phyloP scores from a whole-genome alignment of 2,329 filamentous ascomycete species.

The Scleromitrula shiraiana region DNA sequence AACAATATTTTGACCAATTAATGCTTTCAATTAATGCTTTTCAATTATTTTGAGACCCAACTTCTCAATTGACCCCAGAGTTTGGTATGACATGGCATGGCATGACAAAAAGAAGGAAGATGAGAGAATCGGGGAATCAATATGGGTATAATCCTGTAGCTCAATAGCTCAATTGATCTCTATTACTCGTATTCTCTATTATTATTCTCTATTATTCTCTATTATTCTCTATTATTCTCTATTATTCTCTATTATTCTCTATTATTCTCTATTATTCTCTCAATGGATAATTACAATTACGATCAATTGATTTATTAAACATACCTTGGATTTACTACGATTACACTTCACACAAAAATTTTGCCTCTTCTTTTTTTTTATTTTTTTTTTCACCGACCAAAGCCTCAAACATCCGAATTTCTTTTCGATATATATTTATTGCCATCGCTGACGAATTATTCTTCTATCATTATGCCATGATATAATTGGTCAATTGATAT shows the following conservation, averaged over 20 bases:
- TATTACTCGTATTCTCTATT: too few relatives aligned
- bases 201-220: too few relatives aligned
- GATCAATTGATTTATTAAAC: conserved; percentile 2
- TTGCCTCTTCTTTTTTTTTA: too few relatives aligned
- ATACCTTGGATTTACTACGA: conserved; percentile 1
- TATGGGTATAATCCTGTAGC: too few relatives aligned
- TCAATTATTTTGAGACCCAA: conserved; percentile 1
- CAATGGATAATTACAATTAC: too few relatives aligned
- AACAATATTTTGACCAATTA: conserved; percentile 8
- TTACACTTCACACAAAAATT: too few relatives aligned
- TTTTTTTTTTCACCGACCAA: background rate
- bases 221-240: too few relatives aligned
- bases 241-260: too few relatives aligned
- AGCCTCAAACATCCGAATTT: background rate
- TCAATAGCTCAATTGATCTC: too few relatives aligned
- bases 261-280: too few relatives aligned
- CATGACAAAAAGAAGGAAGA: background rate
- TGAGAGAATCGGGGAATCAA: background rate
- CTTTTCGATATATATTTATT: background rate
- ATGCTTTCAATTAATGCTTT: conserved; percentile 1
- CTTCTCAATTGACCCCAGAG: background rate
- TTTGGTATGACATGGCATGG: too few relatives aligned
- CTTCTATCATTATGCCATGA: background rate
- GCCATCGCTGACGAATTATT: conserved; percentile 1
- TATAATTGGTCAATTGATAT: conserved; percentile 3